phyloP scores from a whole-genome alignment of 371 early-diverging fungal species.

The Zychaea mexicana region DNA sequence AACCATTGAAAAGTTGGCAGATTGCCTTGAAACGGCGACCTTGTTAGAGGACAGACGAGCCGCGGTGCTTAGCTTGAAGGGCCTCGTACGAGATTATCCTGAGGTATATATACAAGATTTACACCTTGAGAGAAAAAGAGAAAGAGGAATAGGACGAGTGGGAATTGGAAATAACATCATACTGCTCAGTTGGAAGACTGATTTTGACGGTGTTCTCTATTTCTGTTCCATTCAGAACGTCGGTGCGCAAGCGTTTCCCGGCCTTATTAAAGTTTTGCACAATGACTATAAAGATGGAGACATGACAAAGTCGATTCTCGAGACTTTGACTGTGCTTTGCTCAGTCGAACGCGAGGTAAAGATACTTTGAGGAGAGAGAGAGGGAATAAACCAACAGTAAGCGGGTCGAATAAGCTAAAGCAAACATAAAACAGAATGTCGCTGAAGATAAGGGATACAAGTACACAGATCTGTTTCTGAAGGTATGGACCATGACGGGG shows the following conservation, averaged over 20 bases:
- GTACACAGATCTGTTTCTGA: conserved; percentile 53
- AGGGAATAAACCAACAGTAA: neutral
- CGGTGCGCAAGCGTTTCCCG: conserved; percentile 76
- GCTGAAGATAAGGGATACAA: conserved; percentile 42
- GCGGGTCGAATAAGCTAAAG: no score
- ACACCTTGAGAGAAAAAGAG: neutral
- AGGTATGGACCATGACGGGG: conserved; percentile 36
- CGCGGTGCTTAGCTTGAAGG: conserved; percentile 85
- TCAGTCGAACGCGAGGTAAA: conserved; percentile 46
- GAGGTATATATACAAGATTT: conserved; percentile 25
- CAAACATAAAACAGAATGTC: conserved; percentile 37
- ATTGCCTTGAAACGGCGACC: conserved; percentile 82
- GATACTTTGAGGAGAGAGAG: neutral
- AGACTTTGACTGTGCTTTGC: conserved; percentile 83
- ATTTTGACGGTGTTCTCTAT: neutral
- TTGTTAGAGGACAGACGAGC: conserved; percentile 89
- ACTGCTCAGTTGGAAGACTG: neutral
- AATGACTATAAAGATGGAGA: conserved; percentile 84
- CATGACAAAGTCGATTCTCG: conserved; percentile 80
- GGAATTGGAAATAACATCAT: neutral
- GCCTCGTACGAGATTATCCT: conserved; percentile 75
- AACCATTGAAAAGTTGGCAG: conserved; percentile 85
- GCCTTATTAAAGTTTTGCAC: conserved; percentile 73
- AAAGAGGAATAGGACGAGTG: neutral
- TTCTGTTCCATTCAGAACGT: conserved; percentile 64